Conservation (phyloP, 2,329 filamentous ascomycete species). For the Nothopassalora personata region DNA sequence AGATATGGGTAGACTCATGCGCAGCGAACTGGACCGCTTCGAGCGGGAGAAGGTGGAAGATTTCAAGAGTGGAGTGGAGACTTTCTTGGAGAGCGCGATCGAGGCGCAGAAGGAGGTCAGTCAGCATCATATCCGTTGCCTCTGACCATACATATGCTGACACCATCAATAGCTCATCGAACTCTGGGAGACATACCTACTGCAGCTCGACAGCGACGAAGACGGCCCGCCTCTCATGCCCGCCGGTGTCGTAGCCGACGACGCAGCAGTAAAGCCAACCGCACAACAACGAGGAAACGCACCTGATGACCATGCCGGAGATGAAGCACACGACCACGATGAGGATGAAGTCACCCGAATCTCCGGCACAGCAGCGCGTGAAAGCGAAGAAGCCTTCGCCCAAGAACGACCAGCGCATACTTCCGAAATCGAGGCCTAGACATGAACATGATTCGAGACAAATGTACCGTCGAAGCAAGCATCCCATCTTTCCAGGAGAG, state of each 20-base stretch:
- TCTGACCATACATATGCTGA: constrained; percentile 20
- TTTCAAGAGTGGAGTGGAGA: constrained; percentile 97
- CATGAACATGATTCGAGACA: background rate
- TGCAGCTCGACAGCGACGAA: constrained; percentile 92
- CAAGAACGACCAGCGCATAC: background rate
- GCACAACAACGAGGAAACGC: background rate
- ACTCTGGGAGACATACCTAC: constrained; percentile 96
- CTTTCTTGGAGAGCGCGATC: constrained; percentile 91
- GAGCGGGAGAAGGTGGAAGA: constrained; percentile 98
- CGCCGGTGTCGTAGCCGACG: constrained; percentile 25
- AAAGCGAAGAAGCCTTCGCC: constrained; percentile 14
- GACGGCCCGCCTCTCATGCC: constrained; percentile 50
- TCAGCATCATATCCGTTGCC: constrained; percentile 7
- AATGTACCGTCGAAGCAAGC: background rate
- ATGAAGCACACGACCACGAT: constrained; percentile 8
- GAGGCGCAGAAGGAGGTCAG: constrained; percentile 97
- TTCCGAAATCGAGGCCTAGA: constrained; percentile 9
- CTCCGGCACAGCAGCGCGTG: constrained; percentile 18
- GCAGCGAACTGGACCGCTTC: constrained; percentile 83
- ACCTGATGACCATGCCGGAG: background rate
- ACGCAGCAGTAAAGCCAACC: constrained; percentile 4
- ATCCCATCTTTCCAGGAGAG: background rate
- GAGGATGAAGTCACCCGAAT: constrained; percentile 13
- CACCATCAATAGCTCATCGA: constrained; percentile 58
- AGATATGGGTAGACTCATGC: constrained; percentile 94